Percentiles rank a stretch among this genome's conserved stretches.
These are phyloP conservation scores for Laetiporus sulphureus DNA, from an alignment of 1,284 basidiomycete genomes.

Conservation along the genomic window DNA sequence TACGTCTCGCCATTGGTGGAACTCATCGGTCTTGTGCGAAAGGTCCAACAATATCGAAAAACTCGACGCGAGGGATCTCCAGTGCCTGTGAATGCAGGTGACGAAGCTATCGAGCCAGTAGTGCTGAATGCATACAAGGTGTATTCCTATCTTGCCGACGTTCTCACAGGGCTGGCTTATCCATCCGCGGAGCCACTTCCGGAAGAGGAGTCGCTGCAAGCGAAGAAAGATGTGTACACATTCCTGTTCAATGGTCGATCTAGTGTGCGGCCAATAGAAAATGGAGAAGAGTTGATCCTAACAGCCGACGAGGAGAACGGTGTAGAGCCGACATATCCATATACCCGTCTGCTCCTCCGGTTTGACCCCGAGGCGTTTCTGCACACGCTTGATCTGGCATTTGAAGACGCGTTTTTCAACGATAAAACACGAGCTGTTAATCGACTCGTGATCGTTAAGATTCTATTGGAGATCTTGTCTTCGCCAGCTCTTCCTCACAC, in stretches of 20 bases:
- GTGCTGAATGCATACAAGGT: conserved; percentile 86
- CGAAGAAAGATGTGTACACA: conserved; percentile 67
- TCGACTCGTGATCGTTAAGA: conserved; percentile 80
- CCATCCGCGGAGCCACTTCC: conserved; percentile 76
- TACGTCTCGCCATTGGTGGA: conserved; percentile 89
- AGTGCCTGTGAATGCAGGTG: conserved; percentile 24
- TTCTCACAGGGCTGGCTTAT: conserved; percentile 83
- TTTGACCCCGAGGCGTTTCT: conserved; percentile 96
- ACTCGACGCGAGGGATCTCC: conserved; percentile 31
- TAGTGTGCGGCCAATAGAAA: conserved; percentile 69
- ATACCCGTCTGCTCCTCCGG: conserved; percentile 75
- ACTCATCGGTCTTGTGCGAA: conserved; percentile 72
- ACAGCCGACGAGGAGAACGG: conserved; percentile 69
- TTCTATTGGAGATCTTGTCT: conserved; percentile 76
- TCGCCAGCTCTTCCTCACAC: conserved; percentile 47
- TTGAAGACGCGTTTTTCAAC: conserved; percentile 90
- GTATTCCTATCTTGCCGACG: conserved; percentile 85
- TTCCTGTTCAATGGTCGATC: conserved; percentile 86
- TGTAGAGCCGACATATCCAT: conserved; percentile 81
- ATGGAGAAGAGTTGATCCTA: conserved; percentile 65
- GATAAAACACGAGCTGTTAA: conserved; percentile 62
- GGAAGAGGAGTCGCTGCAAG: conserved; percentile 54
- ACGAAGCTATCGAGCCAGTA: conserved; percentile 46
- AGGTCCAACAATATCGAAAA: conserved; percentile 48
- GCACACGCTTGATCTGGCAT: conserved; percentile 90